Conservation (phyloP, 2,329 filamentous ascomycete genomes). For the Mycocentrospora acerina region DNA sequence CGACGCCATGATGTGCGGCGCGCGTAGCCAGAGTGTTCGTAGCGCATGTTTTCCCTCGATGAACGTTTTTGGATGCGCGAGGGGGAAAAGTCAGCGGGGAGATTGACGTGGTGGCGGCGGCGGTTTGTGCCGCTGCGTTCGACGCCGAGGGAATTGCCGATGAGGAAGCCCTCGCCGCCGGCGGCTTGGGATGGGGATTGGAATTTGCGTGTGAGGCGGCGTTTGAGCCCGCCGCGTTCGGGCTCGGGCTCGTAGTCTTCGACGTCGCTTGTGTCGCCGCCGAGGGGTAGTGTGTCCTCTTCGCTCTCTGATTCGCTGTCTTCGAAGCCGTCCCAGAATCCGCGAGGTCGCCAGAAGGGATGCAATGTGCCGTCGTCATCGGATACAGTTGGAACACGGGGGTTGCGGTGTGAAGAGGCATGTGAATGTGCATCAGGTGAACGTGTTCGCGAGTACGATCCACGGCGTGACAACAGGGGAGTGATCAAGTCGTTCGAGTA, state of each 20-base stretch:
- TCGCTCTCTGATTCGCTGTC: constrained; percentile 14
- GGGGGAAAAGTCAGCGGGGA: constrained; percentile 21
- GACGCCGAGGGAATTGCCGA: constrained; percentile 59
- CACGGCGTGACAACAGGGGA: constrained; percentile 40
- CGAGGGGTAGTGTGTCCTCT: constrained; percentile 41
- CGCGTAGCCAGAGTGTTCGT: constrained; percentile 11
- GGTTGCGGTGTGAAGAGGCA: constrained; percentile 14
- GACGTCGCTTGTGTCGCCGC: constrained; percentile 51
- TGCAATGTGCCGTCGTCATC: constrained; percentile 53
- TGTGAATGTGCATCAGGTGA: constrained; percentile 19
- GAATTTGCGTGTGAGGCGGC: constrained; percentile 41
- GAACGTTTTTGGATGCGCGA: constrained; percentile 26
- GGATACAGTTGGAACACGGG: constrained; percentile 30
- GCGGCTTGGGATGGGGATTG: constrained; percentile 10
- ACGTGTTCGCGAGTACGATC: constrained; percentile 18
- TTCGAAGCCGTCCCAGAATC: constrained; percentile 62
- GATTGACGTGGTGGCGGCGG: constrained; percentile 29
- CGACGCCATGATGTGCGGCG: constrained; percentile 26
- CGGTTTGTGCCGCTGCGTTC: constrained; percentile 46
- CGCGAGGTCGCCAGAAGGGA: constrained; percentile 64
- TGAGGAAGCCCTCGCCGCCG: constrained; percentile 48
- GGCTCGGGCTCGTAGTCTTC: constrained; percentile 19
- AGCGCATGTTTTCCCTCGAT: constrained; percentile 20
- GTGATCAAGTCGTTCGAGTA: constrained; percentile 50
- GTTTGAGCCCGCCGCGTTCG: constrained; percentile 24